These are phyloP conservation scores for Stylonectria norvegica DNA, from an alignment of 2,329 filamentous ascomycete genomes.

Conservation along the genomic window DNA sequence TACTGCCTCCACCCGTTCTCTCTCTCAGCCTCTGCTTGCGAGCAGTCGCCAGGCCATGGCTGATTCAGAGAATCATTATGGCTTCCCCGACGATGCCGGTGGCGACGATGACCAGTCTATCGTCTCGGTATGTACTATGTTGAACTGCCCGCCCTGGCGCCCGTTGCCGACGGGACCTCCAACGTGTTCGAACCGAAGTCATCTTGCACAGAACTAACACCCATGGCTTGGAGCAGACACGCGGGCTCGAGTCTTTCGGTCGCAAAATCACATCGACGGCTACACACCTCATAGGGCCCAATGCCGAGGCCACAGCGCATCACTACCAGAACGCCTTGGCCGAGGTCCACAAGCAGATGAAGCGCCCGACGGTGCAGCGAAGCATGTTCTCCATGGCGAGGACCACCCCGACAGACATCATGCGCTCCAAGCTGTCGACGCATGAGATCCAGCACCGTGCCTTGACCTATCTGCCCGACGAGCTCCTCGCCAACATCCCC, in stretches of 20 bases:
- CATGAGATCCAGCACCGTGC: slow-evolving; percentile 93
- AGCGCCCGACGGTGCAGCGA: slow-evolving; percentile 78
- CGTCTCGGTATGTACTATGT: slow-evolving; percentile 36
- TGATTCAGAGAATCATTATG: slow-evolving; percentile 43
- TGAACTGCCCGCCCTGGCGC: slow-evolving; percentile 4
- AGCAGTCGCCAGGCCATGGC: slow-evolving; percentile 37
- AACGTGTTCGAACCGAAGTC: too few relatives aligned
- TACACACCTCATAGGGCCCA: slow-evolving; percentile 76
- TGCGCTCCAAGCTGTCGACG: slow-evolving; percentile 86
- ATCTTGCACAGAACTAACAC: slow-evolving; percentile 16
- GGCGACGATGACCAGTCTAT: slow-evolving; percentile 49
- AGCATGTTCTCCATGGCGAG: slow-evolving; percentile 88
- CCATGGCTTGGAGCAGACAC: slow-evolving; percentile 54
- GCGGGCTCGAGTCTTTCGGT: slow-evolving; percentile 86
- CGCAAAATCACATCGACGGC: slow-evolving; percentile 94
- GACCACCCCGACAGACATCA: slow-evolving; percentile 88
- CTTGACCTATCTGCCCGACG: slow-evolving; percentile 82
- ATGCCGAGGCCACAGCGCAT: slow-evolving; percentile 48
- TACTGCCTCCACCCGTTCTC: slow-evolving; percentile 10
- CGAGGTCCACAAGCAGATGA: slow-evolving; percentile 85
- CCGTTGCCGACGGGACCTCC: slow-evolving; percentile 21
- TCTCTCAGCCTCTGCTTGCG: slow-evolving; percentile 24
- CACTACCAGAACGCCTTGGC: slow-evolving; percentile 86
- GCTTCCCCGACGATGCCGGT: slow-evolving; percentile 43
- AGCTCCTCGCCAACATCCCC: slow-evolving; percentile 84